phyloP scores from a whole-genome alignment of 176 grass and related monocot genomes.

The Oryza australiensis region DNA sequence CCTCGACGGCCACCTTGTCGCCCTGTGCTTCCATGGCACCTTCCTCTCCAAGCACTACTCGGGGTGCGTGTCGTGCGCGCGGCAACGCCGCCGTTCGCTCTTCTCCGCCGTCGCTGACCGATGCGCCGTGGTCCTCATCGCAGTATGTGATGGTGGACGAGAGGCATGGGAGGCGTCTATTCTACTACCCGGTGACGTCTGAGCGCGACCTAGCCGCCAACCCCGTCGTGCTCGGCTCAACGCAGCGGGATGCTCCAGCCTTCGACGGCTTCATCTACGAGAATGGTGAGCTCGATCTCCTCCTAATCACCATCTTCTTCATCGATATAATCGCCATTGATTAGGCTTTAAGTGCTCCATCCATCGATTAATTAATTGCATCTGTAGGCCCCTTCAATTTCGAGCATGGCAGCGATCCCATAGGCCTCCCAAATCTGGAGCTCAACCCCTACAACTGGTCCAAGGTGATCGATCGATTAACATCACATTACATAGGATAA shows the following conservation, averaged over 20 bases:
- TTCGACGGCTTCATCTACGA: constrained; percentile 87
- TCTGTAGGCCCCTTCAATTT: too few relatives aligned
- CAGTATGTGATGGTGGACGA: constrained; percentile 49
- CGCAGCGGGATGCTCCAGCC: constrained; percentile 86
- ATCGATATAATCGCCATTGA: too few relatives aligned
- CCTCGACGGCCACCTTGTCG: constrained; percentile 45
- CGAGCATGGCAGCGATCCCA: too few relatives aligned
- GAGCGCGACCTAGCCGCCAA: constrained; percentile 60
- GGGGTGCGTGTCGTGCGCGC: too few relatives aligned
- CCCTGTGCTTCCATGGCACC: constrained; percentile 50
- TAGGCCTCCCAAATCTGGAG: too few relatives aligned
- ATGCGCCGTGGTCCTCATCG: not conserved
- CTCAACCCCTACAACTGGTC: too few relatives aligned
- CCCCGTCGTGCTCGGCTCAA: constrained; percentile 89
- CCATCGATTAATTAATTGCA: too few relatives aligned
- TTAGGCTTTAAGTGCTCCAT: too few relatives aligned
- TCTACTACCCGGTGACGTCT: constrained; percentile 78
- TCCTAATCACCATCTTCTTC: too few relatives aligned
- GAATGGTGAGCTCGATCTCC: constrained; percentile 39
- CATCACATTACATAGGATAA: too few relatives aligned
- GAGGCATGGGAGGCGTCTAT: constrained; percentile 46
- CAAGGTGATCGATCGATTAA: too few relatives aligned
- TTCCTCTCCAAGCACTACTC: constrained; percentile 67
- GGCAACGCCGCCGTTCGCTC: too few relatives aligned
- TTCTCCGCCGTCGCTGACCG: not conserved